These are phyloP conservation scores for Beauveria pseudobassiana DNA, from an alignment of 2,329 filamentous ascomycete species.

Conservation along the genomic window DNA sequence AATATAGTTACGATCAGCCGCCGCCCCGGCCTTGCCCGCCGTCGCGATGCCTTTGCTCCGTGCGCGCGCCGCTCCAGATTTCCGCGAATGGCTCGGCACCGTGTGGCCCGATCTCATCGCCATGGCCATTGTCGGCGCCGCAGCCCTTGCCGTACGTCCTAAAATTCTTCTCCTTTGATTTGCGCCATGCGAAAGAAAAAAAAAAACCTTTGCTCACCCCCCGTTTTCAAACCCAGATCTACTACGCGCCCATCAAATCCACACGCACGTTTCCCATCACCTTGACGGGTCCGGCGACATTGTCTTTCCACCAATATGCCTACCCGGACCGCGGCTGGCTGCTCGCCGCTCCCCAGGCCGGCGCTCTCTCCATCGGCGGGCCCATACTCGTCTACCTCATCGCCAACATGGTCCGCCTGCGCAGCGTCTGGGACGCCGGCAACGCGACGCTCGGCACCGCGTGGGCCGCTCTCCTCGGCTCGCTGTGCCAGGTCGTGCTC, in stretches of 20 bases:
- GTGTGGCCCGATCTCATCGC: slow-evolving; percentile 53
- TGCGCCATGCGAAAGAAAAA: no score
- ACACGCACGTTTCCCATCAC: slow-evolving; percentile 55
- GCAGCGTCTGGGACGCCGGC: slow-evolving; percentile 51
- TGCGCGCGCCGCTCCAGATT: slow-evolving; percentile 15
- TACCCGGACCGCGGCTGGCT: slow-evolving; percentile 58
- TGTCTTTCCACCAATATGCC: slow-evolving; percentile 54
- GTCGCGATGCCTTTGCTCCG: slow-evolving; percentile 2
- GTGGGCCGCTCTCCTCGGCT: slow-evolving; percentile 51
- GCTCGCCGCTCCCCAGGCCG: slow-evolving; percentile 51
- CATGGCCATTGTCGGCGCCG: slow-evolving; percentile 43
- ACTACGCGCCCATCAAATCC: slow-evolving; percentile 45
- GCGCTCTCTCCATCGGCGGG: slow-evolving; percentile 46
- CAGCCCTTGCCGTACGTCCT: slow-evolving; percentile 23
- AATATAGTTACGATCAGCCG: no score
- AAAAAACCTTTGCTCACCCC: no score
- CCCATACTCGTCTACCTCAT: slow-evolving; percentile 50
- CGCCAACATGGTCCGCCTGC: slow-evolving; percentile 47
- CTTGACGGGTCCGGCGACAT: slow-evolving; percentile 49
- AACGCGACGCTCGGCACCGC: slow-evolving; percentile 55
- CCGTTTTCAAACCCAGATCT: slow-evolving; percentile 30
- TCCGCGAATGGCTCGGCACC: slow-evolving; percentile 45
- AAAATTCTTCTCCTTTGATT: background rate
- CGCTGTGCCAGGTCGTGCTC: slow-evolving; percentile 58
- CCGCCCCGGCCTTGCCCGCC: background rate